phyloP scores from a whole-genome alignment of 441 rosid genomes.

The Populus tomentosa region DNA sequence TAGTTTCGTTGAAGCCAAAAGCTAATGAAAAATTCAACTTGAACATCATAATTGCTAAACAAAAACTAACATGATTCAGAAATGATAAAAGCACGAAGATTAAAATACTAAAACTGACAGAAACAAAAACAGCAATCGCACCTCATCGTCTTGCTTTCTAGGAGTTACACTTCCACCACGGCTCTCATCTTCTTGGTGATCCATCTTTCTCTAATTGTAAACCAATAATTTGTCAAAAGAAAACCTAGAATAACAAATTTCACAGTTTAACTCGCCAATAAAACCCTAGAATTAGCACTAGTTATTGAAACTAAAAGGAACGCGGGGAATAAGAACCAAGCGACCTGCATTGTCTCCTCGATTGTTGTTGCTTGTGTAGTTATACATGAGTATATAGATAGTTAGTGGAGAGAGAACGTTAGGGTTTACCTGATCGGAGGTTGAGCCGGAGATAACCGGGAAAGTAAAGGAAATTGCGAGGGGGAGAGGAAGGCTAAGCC shows the following conservation, averaged over 20 bases:
- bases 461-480: neutral
- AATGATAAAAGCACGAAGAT: neutral
- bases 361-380: neutral
- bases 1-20: neutral
- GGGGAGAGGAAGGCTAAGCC: slow-evolving; percentile 2
- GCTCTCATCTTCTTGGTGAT: slow-evolving; percentile 62
- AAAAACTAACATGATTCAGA: neutral
- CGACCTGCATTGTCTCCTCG: neutral
- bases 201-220: slow-evolving; percentile 36
- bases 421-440: slow-evolving; percentile 28
- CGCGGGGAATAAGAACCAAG: neutral
- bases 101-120: neutral
- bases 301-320: neutral
- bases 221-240: neutral
- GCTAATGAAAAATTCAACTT: neutral
- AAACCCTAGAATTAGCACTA: neutral
- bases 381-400: neutral
- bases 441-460: neutral
- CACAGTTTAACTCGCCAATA: neutral
- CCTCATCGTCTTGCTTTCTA: slow-evolving; percentile 80
- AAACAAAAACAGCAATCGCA: slow-evolving; percentile 22
- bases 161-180: slow-evolving; percentile 40
- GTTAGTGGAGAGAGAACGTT: neutral
- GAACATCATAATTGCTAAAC: neutral
- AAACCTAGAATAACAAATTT: neutral